These are phyloP conservation scores for Scalesia atractyloides DNA, from an alignment of 129 eudicot species.

Conservation along the genomic window DNA sequence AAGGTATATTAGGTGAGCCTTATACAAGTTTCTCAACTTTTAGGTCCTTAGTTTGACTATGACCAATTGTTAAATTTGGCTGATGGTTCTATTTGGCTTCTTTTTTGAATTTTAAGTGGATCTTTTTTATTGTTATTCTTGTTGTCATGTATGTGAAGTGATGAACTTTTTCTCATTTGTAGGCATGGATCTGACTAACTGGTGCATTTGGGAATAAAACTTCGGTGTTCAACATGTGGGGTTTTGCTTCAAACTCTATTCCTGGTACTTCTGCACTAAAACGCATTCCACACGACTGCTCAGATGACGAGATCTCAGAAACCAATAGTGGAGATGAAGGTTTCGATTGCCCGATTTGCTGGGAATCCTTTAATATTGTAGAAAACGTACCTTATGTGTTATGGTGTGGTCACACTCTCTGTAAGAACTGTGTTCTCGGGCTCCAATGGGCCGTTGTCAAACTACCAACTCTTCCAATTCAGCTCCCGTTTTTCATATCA, in stretches of 20 bases:
- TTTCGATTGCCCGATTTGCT: slow-evolving; percentile 62
- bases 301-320: slow-evolving; percentile 59
- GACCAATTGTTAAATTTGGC: neutral
- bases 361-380: slow-evolving; percentile 65
- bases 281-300: slow-evolving; percentile 34
- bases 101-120: neutral
- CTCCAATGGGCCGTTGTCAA: slow-evolving; percentile 61
- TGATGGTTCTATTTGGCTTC: neutral
- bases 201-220: slow-evolving; percentile 20
- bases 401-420: slow-evolving; percentile 71
- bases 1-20: slow-evolving; percentile 15
- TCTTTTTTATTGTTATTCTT: neutral
- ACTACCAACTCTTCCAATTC: slow-evolving; percentile 56
- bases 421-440: slow-evolving; percentile 59
- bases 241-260: slow-evolving; percentile 49
- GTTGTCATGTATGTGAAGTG: neutral
- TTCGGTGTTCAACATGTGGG: slow-evolving; percentile 44
- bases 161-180: slow-evolving; percentile 16
- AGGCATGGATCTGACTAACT: slow-evolving; percentile 27
- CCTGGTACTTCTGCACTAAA: slow-evolving; percentile 37
- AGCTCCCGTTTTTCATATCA: slow-evolving; percentile 59
- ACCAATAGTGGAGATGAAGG: slow-evolving; percentile 58
- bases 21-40: neutral
- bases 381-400: slow-evolving; percentile 61
- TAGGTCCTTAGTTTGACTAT: slow-evolving; percentile 15